phyloP scores from a whole-genome alignment of 768 basidiomycete species.

The Suillus alpinus region DNA sequence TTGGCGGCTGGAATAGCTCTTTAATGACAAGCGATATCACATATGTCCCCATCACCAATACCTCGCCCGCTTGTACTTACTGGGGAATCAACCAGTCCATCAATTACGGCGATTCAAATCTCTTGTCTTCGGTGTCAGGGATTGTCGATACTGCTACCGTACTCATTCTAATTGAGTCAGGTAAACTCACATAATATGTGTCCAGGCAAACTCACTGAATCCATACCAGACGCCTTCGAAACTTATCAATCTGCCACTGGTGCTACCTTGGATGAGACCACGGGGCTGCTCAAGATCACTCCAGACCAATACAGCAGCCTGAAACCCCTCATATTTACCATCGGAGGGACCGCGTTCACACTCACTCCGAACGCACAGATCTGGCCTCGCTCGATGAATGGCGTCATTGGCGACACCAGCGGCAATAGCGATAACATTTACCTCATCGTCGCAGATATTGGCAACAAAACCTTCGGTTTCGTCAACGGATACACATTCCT shows the following conservation, averaged over 20 bases:
- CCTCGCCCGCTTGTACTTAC: conserved; percentile 29
- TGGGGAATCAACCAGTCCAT: conserved; percentile 36
- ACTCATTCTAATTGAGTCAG: conserved; percentile 20
- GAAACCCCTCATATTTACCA: conserved; percentile 8
- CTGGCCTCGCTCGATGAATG: conserved; percentile 34
- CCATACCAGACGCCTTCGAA: conserved; percentile 13
- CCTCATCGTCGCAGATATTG: conserved; percentile 20
- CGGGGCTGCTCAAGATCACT: conserved; percentile 15
- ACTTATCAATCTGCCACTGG: conserved; percentile 12
- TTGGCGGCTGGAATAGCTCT: conserved; percentile 31
- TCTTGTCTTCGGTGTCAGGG: conserved; percentile 27
- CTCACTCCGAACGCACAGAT: conserved; percentile 31
- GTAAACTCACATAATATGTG: neutral
- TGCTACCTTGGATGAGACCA: conserved; percentile 9
- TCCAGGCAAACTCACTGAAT: conserved; percentile 11
- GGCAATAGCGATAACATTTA: conserved; percentile 13
- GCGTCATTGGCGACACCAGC: conserved; percentile 20
- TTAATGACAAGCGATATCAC: conserved; percentile 32
- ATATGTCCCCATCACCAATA: conserved; percentile 29
- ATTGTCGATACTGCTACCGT: conserved; percentile 39
- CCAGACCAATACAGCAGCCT: conserved; percentile 7
- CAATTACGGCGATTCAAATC: conserved; percentile 20
- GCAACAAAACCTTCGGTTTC: conserved; percentile 20
- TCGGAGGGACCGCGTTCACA: conserved; percentile 21
- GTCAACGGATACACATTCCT: conserved; percentile 9